Percentiles rank a stretch among this genome's conserved stretches.
These are phyloP conservation scores for Petrea volubilis DNA, from an alignment of 257 asterid genomes.

Conservation along the genomic window DNA sequence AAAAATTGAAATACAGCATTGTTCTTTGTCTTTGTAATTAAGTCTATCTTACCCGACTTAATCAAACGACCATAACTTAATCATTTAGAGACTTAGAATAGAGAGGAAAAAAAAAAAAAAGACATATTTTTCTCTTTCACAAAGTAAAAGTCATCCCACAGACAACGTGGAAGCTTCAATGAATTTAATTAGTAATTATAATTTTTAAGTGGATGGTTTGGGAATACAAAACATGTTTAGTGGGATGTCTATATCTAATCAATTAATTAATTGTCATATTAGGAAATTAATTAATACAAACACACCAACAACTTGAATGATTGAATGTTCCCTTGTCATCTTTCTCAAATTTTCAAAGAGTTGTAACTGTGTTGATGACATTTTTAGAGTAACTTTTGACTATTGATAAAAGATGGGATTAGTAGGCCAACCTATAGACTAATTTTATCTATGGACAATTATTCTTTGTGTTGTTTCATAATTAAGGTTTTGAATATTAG, in stretches of 20 bases:
- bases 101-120: neutral
- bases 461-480: neutral
- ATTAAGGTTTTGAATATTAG: neutral
- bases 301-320: conserved; percentile 8
- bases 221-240: neutral
- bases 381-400: neutral
- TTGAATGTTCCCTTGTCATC: conserved; percentile 26
- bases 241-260: neutral
- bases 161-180: neutral
- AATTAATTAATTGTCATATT: neutral
- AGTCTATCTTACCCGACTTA: neutral
- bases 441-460: neutral
- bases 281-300: neutral
- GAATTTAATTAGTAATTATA: neutral
- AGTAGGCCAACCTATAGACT: neutral
- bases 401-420: neutral
- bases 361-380: neutral
- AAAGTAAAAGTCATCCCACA: neutral
- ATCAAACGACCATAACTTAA: neutral
- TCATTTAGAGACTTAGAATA: neutral
- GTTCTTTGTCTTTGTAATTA: neutral
- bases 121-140: neutral
- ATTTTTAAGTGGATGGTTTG: neutral
- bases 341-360: no score
- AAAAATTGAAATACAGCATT: neutral